These are phyloP conservation scores for Leishmania gerbilli DNA, from an alignment of 208 protist genomes.

Conservation along the genomic window DNA sequence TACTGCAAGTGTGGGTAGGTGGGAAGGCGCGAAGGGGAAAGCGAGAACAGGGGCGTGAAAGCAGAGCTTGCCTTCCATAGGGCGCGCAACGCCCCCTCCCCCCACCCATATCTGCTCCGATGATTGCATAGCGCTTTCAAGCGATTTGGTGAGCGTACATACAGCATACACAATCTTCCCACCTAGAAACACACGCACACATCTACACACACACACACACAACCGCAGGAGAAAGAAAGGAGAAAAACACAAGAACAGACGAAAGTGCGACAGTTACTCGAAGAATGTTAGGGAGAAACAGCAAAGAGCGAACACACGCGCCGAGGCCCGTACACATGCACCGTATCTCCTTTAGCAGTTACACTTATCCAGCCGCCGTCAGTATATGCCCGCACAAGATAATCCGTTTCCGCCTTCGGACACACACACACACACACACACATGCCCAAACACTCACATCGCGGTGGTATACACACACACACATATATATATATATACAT, in stretches of 20 bases:
- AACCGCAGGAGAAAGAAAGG: not conserved
- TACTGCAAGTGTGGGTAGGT: not conserved
- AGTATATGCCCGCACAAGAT: not conserved
- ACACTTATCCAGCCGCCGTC: not conserved
- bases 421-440: not conserved
- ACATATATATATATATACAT: not conserved
- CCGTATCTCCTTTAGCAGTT: not conserved
- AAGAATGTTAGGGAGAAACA: not conserved
- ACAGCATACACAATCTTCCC: not conserved
- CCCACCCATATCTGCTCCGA: not conserved
- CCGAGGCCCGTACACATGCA: not conserved
- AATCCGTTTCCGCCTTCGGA: too few relatives aligned
- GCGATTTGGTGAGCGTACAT: not conserved
- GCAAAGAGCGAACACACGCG: not conserved
- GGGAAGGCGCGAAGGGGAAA: not conserved
- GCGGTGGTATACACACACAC: too few relatives aligned
- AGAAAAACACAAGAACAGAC: not conserved
- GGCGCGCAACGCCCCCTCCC: not conserved
- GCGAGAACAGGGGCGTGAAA: too few relatives aligned
- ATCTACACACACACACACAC: not conserved
- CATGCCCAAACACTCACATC: not conserved
- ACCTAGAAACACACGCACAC: not conserved
- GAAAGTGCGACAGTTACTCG: constrained; percentile 3
- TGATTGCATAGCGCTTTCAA: not conserved
- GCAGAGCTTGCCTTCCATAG: not conserved